Evolutionary conservation across 805 yeast species (phyloP).

Genomic region (Yamadazyma phyllophila): DNA sequence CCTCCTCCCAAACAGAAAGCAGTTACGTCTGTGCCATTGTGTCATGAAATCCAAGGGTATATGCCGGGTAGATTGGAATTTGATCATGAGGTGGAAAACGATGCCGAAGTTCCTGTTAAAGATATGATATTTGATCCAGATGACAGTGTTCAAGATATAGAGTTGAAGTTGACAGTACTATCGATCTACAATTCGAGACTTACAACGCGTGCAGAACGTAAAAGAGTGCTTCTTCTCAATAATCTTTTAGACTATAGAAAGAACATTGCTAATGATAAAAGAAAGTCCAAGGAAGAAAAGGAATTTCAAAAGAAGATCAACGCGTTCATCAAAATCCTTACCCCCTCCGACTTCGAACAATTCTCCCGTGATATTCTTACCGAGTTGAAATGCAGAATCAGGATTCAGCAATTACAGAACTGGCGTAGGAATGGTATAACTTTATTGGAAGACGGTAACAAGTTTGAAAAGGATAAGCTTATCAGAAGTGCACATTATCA

Average conservation of each 20-base stretch:
- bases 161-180: slow-evolving; percentile 79
- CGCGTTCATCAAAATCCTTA: slow-evolving; percentile 77
- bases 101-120: slow-evolving; percentile 89
- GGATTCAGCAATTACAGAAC: slow-evolving; percentile 87
- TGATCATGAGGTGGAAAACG: slow-evolving; percentile 95
- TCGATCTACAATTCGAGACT: slow-evolving; percentile 88
- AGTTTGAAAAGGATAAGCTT: slow-evolving; percentile 85
- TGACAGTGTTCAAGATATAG: slow-evolving; percentile 84
- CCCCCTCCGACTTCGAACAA: slow-evolving; percentile 73
- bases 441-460: slow-evolving; percentile 74
- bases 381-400: slow-evolving; percentile 74
- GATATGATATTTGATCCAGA: slow-evolving; percentile 96
- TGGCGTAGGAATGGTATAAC: slow-evolving; percentile 92
- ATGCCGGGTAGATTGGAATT: slow-evolving; percentile 99
- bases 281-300: slow-evolving; percentile 83
- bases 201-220: slow-evolving; percentile 90
- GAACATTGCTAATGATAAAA: slow-evolving; percentile 78
- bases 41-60: slow-evolving; percentile 95
- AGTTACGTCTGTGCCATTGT: slow-evolving; percentile 88
- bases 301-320: slow-evolving; percentile 74
- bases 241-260: slow-evolving; percentile 80
- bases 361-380: slow-evolving; percentile 71
- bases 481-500: slow-evolving; percentile 62
- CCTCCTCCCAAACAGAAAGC: slow-evolving; percentile 86
- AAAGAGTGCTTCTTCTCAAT: slow-evolving; percentile 76